Evolutionary conservation across 768 basidiomycete genomes (phyloP).

Genomic region (Kwoniella sp.): DNA sequence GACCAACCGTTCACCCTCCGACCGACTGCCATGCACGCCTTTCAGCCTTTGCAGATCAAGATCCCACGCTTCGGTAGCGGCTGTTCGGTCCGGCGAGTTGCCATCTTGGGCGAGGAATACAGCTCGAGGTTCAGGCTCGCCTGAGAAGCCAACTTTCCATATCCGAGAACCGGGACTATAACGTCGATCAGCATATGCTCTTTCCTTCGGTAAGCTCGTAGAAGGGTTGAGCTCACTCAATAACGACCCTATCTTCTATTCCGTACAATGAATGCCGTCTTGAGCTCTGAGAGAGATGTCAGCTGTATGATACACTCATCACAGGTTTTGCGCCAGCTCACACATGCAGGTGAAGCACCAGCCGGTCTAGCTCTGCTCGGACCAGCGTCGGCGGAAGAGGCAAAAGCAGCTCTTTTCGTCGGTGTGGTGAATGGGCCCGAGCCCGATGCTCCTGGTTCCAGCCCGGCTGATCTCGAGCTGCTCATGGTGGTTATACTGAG

Average conservation of each 20-base stretch:
- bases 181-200: no score
- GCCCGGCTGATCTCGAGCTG: slow-evolving; percentile 4
- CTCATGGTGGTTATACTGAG: neutral
- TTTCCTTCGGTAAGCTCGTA: no score
- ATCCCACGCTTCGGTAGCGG: slow-evolving; percentile 41
- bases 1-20: slow-evolving; percentile 73
- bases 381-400: slow-evolving; percentile 38
- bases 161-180: slow-evolving; percentile 74
- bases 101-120: slow-evolving; percentile 64
- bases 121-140: slow-evolving; percentile 85
- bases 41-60: slow-evolving; percentile 43
- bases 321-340: slow-evolving; percentile 24
- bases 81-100: slow-evolving; percentile 10
- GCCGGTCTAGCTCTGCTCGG: slow-evolving; percentile 42
- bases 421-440: slow-evolving; percentile 30
- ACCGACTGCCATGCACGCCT: slow-evolving; percentile 40
- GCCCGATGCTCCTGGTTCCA: neutral
- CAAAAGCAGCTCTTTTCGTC: slow-evolving; percentile 41
- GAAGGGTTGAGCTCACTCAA: slow-evolving; percentile 62
- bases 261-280: slow-evolving; percentile 91
- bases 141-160: slow-evolving; percentile 98
- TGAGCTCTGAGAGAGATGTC: slow-evolving; percentile 31
- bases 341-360: slow-evolving; percentile 51
- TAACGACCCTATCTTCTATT: slow-evolving; percentile 89
- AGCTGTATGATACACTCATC: neutral